Evolutionary conservation across 1,284 basidiomycete species (phyloP), one percentile per base, ranked within the genome.

Genomic region (Flammula alnicola): DNA sequence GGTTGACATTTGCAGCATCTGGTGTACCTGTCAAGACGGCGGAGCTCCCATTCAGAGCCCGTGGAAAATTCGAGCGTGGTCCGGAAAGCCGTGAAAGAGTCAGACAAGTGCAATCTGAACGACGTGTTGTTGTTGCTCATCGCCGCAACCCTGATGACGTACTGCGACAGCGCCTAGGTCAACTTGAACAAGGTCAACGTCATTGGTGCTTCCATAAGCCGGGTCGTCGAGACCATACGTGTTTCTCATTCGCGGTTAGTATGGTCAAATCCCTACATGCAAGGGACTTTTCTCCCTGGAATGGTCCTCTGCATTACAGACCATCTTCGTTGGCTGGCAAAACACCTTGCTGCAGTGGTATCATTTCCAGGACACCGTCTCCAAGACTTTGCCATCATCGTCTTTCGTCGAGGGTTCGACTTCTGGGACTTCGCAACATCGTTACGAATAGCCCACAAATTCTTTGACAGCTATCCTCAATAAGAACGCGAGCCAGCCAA

Each of bases 301-400:
- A 0, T 98, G 93, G 90, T 86, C 85, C 10, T 73, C 84, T 1
- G 65, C 72, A 8, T 75, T 85, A 7, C 82, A 86, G 54, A 90
- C 87, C 0, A 75, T 97, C 31, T 96, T 91, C 66, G 77, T 97
- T 46, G 95, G 94, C 22, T 92, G 92, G 62, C 92, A 97, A 69
- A 91, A 94, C 65, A 94, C 93, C 0, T 91, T 88, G 3, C 77
- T 95, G 26, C 92, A 95, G 62, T 95, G 90, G 91, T 83, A 86
- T 64, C 74, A 80, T 59, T 90, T 93, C 66, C 66, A 69, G 17
- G 61, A 61, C 12, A 40, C 54, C 6, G 33, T 56, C 19, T 32
- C 54, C 6, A 48, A 45, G n/a, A 54, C 59, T 5, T 35, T 53
- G 19, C 44, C 44, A 20, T 36, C 61, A 35, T 49, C 70, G 44